Conservation (phyloP, 129 eudicot genomes). For the Flaveria trinervia region DNA sequence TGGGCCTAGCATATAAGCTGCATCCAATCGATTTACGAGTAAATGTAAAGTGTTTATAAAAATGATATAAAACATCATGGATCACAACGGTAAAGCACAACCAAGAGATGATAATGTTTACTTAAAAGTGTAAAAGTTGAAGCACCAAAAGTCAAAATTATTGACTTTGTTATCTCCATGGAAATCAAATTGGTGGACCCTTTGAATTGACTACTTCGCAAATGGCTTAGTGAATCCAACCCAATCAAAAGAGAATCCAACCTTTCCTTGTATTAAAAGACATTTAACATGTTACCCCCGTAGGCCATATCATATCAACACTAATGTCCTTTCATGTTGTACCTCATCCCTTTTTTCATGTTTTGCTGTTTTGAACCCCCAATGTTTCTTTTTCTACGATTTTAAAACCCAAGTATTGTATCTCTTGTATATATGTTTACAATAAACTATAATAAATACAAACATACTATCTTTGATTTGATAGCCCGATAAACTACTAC, state of each 20-base stretch:
- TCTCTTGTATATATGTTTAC: neutral
- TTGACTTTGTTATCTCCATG: slow-evolving; percentile 31
- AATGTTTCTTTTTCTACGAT: neutral
- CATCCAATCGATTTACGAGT: neutral
- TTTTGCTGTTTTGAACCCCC: slow-evolving; percentile 3
- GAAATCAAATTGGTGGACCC: slow-evolving; percentile 30
- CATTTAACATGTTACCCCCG: slow-evolving; percentile 33
- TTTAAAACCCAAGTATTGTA: neutral
- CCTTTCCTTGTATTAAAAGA: slow-evolving; percentile 36
- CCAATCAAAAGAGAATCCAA: slow-evolving; percentile 30
- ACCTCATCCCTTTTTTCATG: neutral
- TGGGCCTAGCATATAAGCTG: neutral
- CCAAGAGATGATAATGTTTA: slow-evolving; percentile 24
- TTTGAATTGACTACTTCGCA: slow-evolving; percentile 28
- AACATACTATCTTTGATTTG: too few species aligned
- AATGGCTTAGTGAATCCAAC: slow-evolving; percentile 32
- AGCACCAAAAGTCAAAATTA: slow-evolving; percentile 27
- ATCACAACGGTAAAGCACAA: slow-evolving; percentile 25
- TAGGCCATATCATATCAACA: neutral
- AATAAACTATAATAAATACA: too few species aligned
- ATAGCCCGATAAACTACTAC: neutral
- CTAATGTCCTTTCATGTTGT: slow-evolving; percentile 19
- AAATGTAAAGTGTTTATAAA: neutral
- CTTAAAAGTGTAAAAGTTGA: slow-evolving; percentile 23
- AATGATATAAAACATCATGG: neutral